Conservation (phyloP, 2,329 filamentous ascomycete genomes). For the Beauveria medogensis region DNA sequence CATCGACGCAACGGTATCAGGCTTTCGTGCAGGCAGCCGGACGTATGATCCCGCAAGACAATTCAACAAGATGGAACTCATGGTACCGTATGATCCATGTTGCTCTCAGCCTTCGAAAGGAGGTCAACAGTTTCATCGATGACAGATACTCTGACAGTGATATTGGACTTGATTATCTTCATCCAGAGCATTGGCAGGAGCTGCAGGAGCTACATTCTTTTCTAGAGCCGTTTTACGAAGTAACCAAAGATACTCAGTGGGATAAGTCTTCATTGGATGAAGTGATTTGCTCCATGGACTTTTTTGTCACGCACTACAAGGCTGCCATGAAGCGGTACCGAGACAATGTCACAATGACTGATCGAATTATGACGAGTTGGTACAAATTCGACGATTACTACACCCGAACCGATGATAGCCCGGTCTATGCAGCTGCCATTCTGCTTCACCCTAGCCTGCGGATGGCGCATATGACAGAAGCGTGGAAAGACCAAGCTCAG, state of each 20-base stretch:
- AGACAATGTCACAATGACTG: neutral
- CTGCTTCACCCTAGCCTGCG: constrained; percentile 4
- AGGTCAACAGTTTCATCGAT: constrained; percentile 3
- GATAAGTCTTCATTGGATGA: constrained; percentile 1
- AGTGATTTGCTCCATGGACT: constrained; percentile 1
- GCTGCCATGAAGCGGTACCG: neutral
- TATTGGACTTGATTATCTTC: constrained; percentile 8
- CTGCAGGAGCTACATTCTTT: constrained; percentile 5
- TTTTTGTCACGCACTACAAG: neutral
- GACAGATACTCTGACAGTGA: neutral
- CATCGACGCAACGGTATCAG: neutral
- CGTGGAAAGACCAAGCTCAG: constrained; percentile 1
- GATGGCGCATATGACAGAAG: neutral
- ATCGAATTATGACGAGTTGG: constrained; percentile 2
- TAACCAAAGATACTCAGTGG: constrained; percentile 7
- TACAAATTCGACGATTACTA: constrained; percentile 2
- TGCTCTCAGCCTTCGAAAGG: neutral
- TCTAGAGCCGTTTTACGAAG: constrained; percentile 8
- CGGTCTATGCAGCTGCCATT: constrained; percentile 3
- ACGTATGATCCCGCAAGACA: constrained; percentile 7
- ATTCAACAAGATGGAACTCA: constrained; percentile 11
- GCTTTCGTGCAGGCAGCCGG: constrained; percentile 6
- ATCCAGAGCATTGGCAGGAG: constrained; percentile 6
- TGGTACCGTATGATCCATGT: constrained; percentile 9
- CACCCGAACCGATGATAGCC: neutral